Evolutionary conservation across 2,329 filamentous ascomycete species (phyloP), one percentile per base, ranked within the genome.

Genomic region (Cordyceps javanica): DNA sequence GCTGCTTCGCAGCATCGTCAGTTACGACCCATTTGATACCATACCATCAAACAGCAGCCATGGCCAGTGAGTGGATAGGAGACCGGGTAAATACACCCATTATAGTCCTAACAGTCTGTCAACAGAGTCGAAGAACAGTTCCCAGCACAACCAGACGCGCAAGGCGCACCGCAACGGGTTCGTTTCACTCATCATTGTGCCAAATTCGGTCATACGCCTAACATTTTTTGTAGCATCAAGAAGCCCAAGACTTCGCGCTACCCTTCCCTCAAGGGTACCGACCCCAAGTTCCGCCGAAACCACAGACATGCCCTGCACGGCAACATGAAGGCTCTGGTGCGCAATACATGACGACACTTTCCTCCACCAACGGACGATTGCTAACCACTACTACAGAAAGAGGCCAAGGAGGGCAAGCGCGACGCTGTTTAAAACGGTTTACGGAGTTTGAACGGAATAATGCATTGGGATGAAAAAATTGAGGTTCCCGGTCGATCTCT

Each of bases 111-210:
- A 55, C 3, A 11, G 14, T 6, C 11, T 28, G 16, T 62, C 52
- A 39, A 59, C 76, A 97, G 92, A 97, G 86, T 97, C 94, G 73
- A 97, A 97, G 91, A 97, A 97, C 88, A 95, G 91, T 82, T 97
- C 93, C 73, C 93, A 97, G 86, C 91, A 97, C 83, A 97, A 97
- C 82, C 89, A 94, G 87, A 86, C 85, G 78, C 89, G 89, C 84
- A 99, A 99, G 90, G 92, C 91, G 82, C 94, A 99, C 88, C 88
- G 89, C 77, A 99, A 99, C 85, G 94, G 94, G 93, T 97, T 88
- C 72, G 88, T 82, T 64, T 48, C 60, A 49, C 52, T 50, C 41
- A 39, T 39, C 19, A 30, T 59, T 44, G 21, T 46, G 61, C 68
- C 42, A 70, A 64, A 36, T 32, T 49, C n/a, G 11, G 21, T 13